Base-by-base conservation (phyloP, 139 green algal genomes). In the Nannochloris sp. region DNA sequence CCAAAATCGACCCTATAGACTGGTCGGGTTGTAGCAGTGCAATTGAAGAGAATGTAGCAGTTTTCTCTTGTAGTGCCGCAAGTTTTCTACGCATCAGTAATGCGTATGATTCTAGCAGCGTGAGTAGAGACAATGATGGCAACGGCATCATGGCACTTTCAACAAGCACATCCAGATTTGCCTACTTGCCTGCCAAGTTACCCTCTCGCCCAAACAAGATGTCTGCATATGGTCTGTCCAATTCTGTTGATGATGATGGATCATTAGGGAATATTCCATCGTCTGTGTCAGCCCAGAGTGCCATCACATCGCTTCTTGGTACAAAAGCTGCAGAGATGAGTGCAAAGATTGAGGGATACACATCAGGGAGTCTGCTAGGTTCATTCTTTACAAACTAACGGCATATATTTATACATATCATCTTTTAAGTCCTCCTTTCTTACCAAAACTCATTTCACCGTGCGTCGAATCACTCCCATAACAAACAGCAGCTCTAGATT, bases 1-100 rank as follows among this genome's bases (percentile, higher is more conserved):
- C 46, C 17, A 6, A 49, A 36, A 83, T 98, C 48, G 92, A 98
- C 69, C 92, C 92, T 46, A 98, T 98, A 48, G 92, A 98, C 68
- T 97, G 92, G 93, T 93, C 92, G 25, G 97, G 90, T 33, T 98
- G 97, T 71, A 23, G n/a, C n/a, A 28, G 17, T 23, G 46, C 16
- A 28, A 53, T 53, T 53, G 17, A 53, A 8, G 17, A 53, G 46
- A 53, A 53, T 53, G 46, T 23, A 20, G 46, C 16, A 23, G 46
- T 53, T 20, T 53, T 28, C n/a, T 20, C 14, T 11, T 23, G 6
- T 23, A 53, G n/a, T 26, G 46, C 46, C 1, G 46, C 17, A 23
- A 53, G 16, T 28, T 23, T 53, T 23, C 20, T 40, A 40, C 33
- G 33, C 0, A 40, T 40, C 8, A 40, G 33, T 40, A 40, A 40